phyloP scores from a whole-genome alignment of 2,329 filamentous ascomycete species.

The Aspergillus fischeri region DNA sequence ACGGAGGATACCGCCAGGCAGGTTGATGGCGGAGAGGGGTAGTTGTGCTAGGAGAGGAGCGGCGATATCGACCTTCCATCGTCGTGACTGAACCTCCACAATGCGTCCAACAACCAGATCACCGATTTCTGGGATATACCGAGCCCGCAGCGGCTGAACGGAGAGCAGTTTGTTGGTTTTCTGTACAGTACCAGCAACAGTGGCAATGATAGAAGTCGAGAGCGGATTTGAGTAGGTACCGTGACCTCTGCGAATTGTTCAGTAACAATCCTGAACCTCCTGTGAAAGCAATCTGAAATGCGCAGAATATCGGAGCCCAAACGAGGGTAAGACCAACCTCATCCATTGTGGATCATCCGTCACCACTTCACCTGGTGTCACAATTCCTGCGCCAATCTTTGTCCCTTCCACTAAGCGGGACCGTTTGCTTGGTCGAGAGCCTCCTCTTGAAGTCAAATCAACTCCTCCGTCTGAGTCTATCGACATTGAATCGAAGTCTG shows the following conservation, averaged over 20 bases:
- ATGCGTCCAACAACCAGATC: conserved; percentile 93
- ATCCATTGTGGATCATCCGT: conserved; percentile 96
- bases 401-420: conserved; percentile 26
- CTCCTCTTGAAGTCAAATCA: conserved; percentile 24
- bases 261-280: conserved; percentile 1
- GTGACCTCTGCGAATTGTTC: conserved; percentile 63
- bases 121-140: conserved; percentile 93
- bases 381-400: conserved; percentile 50
- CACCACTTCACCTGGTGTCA: conserved; percentile 84
- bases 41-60: conserved; percentile 80
- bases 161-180: conserved; percentile 97
- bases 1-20: conserved; percentile 87
- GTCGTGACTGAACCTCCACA: conserved; percentile 84
- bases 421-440: conserved; percentile 37
- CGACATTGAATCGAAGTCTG: conserved; percentile 49
- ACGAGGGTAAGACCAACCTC: conserved; percentile 42
- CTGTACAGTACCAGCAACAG: conserved; percentile 82
- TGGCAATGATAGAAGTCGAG: conserved; percentile 70
- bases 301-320: background rate
- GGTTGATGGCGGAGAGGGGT: conserved; percentile 84
- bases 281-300: conserved; percentile 25
- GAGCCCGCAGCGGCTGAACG: conserved; percentile 80
- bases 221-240: conserved; percentile 72
- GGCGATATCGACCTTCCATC: conserved; percentile 94
- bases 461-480: conserved; percentile 43